Base-by-base conservation (phyloP, 2,329 filamentous ascomycete species). In the Hymenoscyphus fructigenus region DNA sequence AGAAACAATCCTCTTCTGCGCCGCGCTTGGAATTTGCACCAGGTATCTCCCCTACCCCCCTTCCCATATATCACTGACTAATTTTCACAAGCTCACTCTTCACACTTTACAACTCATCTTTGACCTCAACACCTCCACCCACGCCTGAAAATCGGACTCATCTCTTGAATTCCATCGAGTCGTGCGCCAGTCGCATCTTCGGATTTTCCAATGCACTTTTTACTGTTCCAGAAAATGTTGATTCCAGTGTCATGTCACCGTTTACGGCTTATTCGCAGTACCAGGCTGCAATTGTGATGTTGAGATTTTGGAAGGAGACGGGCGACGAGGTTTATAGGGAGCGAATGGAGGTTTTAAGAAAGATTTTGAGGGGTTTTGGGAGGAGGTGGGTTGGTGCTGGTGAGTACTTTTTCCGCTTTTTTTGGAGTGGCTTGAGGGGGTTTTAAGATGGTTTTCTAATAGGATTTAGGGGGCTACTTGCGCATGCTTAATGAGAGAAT, bases 251-350 rank as follows among this genome's bases (percentile, higher is more conserved):
- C 12, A 61, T 59, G 32, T 61, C 61, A 7, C 65, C 65, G 1
- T 66, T 59, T 26, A 50, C 50, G 10, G 26, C 65, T 5, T 62
- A 64, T 50, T 41, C 58, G 32, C 53, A 57, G 15, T 66, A 53
- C 32, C 61, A 66, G 56, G 61, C 65, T 29, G 59, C 58, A 9
- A n/a, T 66, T 20, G 56, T 66, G 12, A 59, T 61, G 5, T 56
- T 61, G 23, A 53, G 61, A 56, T 34, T 63, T 32, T 64, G 61
- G 65, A 66, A 59, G 41, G 44, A 62, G 34, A 64, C 17, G 28
- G 34, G 50, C n/a, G 20, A 64, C 14, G 5, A 17, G 23, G 15
- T 32, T 28, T 66, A 61, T 29, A 64, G 59, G n/a, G 38, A 61
- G n/a, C 38, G 32, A 20, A 38, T 58, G 15, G 53, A 66, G 15